phyloP scores from a whole-genome alignment of 1,139 yeast species.

The Hyphopichia burtonii region DNA sequence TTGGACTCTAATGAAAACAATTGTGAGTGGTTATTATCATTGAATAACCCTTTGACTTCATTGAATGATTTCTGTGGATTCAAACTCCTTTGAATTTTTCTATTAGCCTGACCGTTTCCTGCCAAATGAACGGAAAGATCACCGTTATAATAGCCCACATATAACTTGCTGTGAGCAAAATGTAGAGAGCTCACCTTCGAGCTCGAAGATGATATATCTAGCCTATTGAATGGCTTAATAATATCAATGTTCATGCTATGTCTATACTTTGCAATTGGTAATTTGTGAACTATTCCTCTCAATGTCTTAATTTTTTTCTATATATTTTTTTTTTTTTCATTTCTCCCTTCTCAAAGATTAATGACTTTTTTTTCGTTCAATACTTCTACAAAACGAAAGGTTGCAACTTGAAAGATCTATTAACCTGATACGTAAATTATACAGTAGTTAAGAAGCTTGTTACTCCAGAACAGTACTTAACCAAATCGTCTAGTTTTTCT shows the following conservation, averaged over 20 bases:
- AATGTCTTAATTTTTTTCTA: not conserved
- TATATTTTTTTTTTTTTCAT: not conserved
- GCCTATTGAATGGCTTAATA: slow-evolving; percentile 29
- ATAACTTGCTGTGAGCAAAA: slow-evolving; percentile 20
- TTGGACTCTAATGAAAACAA: slow-evolving; percentile 16
- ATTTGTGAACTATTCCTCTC: not conserved
- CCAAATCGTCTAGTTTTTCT: slow-evolving; percentile 60
- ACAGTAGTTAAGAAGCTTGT: slow-evolving; percentile 55
- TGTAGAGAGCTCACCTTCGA: slow-evolving; percentile 25
- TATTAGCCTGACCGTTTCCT: not conserved
- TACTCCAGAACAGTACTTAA: slow-evolving; percentile 84
- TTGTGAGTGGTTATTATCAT: slow-evolving; percentile 18
- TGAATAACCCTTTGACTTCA: slow-evolving; percentile 24
- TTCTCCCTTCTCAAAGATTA: not conserved
- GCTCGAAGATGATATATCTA: slow-evolving; percentile 22
- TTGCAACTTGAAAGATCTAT: too few relatives aligned
- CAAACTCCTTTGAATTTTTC: not conserved
- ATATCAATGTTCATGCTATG: slow-evolving; percentile 30
- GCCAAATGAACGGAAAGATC: slow-evolving; percentile 27
- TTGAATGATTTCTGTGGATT: slow-evolving; percentile 22
- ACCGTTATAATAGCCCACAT: slow-evolving; percentile 38
- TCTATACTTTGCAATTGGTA: not conserved
- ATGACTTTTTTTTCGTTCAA: not conserved
- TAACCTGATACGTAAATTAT: slow-evolving; percentile 10
- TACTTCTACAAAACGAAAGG: too few relatives aligned